A percentile compares a stretch with the other conserved stretches of the same genome.
Evolutionary conservation across 1,284 basidiomycete genomes (phyloP).

Genomic region (Mycocalia duriaeana): DNA sequence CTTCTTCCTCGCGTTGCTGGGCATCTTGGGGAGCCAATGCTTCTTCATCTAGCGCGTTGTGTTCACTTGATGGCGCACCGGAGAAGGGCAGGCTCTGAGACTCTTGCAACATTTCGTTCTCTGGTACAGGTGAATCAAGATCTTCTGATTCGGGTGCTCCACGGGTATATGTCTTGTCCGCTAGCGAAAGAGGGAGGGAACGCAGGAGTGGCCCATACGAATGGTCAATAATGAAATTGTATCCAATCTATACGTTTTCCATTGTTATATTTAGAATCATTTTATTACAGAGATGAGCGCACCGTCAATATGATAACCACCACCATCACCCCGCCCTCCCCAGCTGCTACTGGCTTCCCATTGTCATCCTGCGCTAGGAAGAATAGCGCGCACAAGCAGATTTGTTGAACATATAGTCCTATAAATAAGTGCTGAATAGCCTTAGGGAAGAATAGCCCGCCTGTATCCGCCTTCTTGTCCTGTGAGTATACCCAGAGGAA

Average conservation of each 20-base stretch:
- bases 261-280: too few species aligned
- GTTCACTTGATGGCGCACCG: too few species aligned
- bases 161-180: slow-evolving; percentile 65
- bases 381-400: slow-evolving; percentile 84
- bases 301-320: slow-evolving; percentile 79
- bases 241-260: too few species aligned
- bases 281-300: too few species aligned
- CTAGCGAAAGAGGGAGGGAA: slow-evolving; percentile 73
- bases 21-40: too few species aligned
- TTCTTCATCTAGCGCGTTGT: too few species aligned
- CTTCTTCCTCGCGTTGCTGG: slow-evolving; percentile 10
- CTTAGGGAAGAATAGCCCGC: slow-evolving; percentile 93
- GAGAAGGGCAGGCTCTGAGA: not conserved
- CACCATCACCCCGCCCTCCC: slow-evolving; percentile 79
- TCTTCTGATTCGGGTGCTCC: too few species aligned
- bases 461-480: slow-evolving; percentile 75
- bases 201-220: slow-evolving; percentile 64
- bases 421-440: slow-evolving; percentile 91
- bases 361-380: slow-evolving; percentile 70
- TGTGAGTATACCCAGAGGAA: slow-evolving; percentile 82
- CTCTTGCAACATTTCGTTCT: not conserved
- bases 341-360: slow-evolving; percentile 49
- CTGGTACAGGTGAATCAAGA: slow-evolving; percentile 4
- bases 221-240: slow-evolving; percentile 62
- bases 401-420: slow-evolving; percentile 78